These are phyloP conservation scores for Suhomyces prunicola DNA, from an alignment of 805 yeast genomes.

Conservation along the genomic window DNA sequence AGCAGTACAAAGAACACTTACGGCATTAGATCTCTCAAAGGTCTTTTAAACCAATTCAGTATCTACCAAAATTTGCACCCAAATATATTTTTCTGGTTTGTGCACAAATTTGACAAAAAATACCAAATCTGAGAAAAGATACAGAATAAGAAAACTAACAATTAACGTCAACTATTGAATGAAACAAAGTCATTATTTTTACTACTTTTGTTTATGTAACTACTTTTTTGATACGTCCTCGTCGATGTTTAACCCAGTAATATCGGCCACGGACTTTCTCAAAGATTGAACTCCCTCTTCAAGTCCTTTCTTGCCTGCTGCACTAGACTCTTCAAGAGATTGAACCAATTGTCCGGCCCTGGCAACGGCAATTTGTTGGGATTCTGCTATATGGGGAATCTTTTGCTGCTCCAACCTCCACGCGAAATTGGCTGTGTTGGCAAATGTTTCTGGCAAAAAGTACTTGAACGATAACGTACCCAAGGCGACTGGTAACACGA, in stretches of 20 bases:
- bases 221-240: constrained; percentile 55
- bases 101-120: neutral
- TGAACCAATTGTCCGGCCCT: constrained; percentile 44
- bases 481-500: constrained; percentile 53
- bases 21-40: neutral
- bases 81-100: neutral
- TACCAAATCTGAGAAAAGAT: neutral
- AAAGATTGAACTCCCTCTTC: constrained; percentile 36
- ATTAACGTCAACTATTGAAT: no score
- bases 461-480: constrained; percentile 64
- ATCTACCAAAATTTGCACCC: neutral
- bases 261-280: constrained; percentile 45
- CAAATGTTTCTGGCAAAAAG: constrained; percentile 71
- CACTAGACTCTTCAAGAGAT: constrained; percentile 43
- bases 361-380: constrained; percentile 50
- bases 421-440: constrained; percentile 53
- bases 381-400: constrained; percentile 61
- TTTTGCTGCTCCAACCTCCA: constrained; percentile 60
- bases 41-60: neutral
- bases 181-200: no score
- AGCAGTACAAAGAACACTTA: neutral
- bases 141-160: neutral
- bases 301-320: constrained; percentile 35
- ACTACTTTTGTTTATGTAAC: neutral
- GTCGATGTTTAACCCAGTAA: constrained; percentile 68